phyloP scores from a whole-genome alignment of 192 early-diverging fungal species.

The Podila minutissima region DNA sequence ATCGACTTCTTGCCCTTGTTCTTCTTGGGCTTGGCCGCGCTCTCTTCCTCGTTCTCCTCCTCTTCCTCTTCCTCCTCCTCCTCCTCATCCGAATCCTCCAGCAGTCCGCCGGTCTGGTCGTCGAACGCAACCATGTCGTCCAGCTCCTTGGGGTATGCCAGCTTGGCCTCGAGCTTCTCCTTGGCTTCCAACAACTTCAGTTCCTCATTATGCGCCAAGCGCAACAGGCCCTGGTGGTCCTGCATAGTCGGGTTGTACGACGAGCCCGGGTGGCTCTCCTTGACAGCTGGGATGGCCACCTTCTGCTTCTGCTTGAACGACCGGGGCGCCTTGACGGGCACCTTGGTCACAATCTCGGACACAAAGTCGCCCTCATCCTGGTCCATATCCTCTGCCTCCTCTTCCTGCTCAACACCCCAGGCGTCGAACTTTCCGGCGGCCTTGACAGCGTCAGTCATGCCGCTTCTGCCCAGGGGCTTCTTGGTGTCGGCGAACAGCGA shows the following conservation, averaged over 20 bases:
- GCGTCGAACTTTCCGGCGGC: conserved; percentile 66
- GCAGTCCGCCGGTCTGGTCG: conserved; percentile 37
- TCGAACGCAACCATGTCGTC: conserved; percentile 35
- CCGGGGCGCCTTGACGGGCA: conserved; percentile 47
- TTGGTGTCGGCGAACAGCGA: conserved; percentile 30
- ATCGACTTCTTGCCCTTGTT: conserved; percentile 65
- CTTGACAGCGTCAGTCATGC: conserved; percentile 51
- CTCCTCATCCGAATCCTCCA: conserved; percentile 39
- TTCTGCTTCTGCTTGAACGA: conserved; percentile 59
- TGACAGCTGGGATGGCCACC: conserved; percentile 69
- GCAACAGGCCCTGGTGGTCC: conserved; percentile 80
- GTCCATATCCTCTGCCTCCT: conserved; percentile 52
- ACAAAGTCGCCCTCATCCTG: conserved; percentile 46
- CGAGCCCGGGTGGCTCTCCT: conserved; percentile 82
- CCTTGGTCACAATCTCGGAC: conserved; percentile 42
- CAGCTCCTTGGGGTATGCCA: conserved; percentile 56
- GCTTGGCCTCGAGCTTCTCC: conserved; percentile 50
- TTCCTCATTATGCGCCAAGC: conserved; percentile 69
- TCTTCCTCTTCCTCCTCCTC: conserved; percentile 51
- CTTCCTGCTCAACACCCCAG: conserved; percentile 65
- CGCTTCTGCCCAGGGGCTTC: conserved; percentile 24
- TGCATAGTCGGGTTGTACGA: conserved; percentile 90
- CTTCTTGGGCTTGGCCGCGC: conserved; percentile 38
- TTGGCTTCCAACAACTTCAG: conserved; percentile 48
- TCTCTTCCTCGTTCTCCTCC: conserved; percentile 14